Percentiles rank a stretch among this genome's conserved stretches.
Conservation (phyloP, 306 rosid genomes). For the Casuarina cunninghamiana region DNA sequence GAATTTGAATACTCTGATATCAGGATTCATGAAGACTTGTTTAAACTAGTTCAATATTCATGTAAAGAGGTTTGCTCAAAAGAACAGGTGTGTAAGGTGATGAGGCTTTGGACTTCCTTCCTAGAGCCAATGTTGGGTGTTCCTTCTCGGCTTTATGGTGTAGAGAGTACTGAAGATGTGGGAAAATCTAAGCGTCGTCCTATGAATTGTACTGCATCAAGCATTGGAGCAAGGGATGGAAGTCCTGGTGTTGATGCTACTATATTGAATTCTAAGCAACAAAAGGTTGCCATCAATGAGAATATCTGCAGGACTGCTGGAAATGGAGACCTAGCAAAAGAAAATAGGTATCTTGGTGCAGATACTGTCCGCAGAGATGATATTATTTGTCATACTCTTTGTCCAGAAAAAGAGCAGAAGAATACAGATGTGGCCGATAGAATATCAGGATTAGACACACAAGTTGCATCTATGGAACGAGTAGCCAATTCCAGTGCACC, state of each 20-base stretch:
- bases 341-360: conserved; percentile 47
- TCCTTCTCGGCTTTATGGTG: conserved; percentile 55
- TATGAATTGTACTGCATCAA: conserved; percentile 44
- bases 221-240: conserved; percentile 52
- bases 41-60: conserved; percentile 78
- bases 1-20: conserved; percentile 72
- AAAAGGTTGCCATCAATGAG: conserved; percentile 51
- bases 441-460: conserved; percentile 49
- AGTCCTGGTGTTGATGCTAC: conserved; percentile 49
- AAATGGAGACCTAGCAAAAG: conserved; percentile 49
- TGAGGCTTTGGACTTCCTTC: conserved; percentile 82
- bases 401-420: conserved; percentile 54
- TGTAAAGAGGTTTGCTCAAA: conserved; percentile 82
- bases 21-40: conserved; percentile 81
- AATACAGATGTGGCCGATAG: conserved; percentile 47
- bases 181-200: conserved; percentile 41
- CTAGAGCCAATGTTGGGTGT: conserved; percentile 88
- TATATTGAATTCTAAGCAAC: conserved; percentile 44
- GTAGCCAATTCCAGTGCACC: conserved; percentile 40
- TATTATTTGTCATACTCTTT: conserved; percentile 18
- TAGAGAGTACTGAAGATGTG: conserved; percentile 58
- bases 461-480: conserved; percentile 45
- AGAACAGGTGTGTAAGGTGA: conserved; percentile 72
- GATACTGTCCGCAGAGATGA: conserved; percentile 48
- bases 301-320: conserved; percentile 44